Evolutionary conservation across 106 monocot genomes (phyloP), one percentile per base, ranked within the genome.

Genomic region (Dioscorea alata): DNA sequence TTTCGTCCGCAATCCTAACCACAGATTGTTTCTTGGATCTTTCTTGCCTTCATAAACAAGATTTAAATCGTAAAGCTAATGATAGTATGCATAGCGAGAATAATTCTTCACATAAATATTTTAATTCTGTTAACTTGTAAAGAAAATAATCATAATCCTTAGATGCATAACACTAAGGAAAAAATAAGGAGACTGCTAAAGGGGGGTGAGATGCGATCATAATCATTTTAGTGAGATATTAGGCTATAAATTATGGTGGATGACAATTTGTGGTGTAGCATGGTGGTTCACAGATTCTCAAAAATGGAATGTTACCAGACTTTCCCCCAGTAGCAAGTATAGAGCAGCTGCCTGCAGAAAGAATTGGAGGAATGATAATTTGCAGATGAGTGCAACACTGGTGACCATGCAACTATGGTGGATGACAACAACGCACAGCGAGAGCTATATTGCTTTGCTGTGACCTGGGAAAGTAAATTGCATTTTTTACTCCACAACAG

Each of bases 281-380:
- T 69, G 80, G 57, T 49, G 86, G 84, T 67, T 74, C 73, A 73
- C 33, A 71, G 57, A 89, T 69, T 73, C 78, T 85, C 91, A 88
- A 96, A 57, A 96, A 84, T 23, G 91, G 91, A 80, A 91, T 63
- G 60, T 78, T 71, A 69, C 95, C 95, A 71, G 88, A 81, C 74
- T 91, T 96, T 22, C 77, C 76, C 14, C 95, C 95, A 66, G 86
- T 76, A 68, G 95, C 88, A 63, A 96, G 77, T 74, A 96, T 82
- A 48, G 84, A 33, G 63, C 63, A 86, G 58, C 73, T 77, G 28
- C 17, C n/a, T 76, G 24, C 61, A 34, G 8, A 65, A 61, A 57
- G 42, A 25, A 54, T 10, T n/a, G 10, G n/a, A 20, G 42, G 74
- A 34, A 34, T 34, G 33, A 50, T 4, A n/a, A 28, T 18, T 78